Conservation (phyloP, 163 green algal species). For the Smithsoniella earleae region DNA sequence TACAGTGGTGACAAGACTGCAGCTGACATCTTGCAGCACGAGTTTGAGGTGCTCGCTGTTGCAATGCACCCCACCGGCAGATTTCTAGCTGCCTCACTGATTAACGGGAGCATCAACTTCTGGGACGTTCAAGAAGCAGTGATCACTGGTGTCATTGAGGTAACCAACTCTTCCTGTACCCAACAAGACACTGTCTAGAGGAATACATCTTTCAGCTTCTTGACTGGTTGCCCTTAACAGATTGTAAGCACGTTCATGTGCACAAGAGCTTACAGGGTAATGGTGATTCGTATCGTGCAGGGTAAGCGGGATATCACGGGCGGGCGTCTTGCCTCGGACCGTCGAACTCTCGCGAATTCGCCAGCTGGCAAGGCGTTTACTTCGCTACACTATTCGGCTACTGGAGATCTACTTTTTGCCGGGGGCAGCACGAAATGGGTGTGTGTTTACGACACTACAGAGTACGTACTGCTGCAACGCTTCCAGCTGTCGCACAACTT, state of each 20-base stretch:
- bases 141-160: slow-evolving; percentile 38
- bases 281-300: no score
- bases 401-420: slow-evolving; percentile 77
- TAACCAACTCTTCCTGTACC: no score
- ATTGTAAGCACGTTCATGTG: no score
- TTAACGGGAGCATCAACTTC: slow-evolving; percentile 88
- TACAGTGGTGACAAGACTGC: slow-evolving; percentile 53
- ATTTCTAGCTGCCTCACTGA: slow-evolving; percentile 62
- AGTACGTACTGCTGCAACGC: slow-evolving; percentile 76
- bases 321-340: slow-evolving; percentile 55
- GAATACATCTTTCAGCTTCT: no score
- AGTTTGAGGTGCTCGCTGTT: slow-evolving; percentile 77
- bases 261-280: no score
- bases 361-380: slow-evolving; percentile 71
- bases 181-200: no score
- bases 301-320: slow-evolving; percentile 78
- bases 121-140: slow-evolving; percentile 81
- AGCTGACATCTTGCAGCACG: slow-evolving; percentile 76
- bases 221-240: no score
- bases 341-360: slow-evolving; percentile 59
- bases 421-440: slow-evolving; percentile 55
- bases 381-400: slow-evolving; percentile 75
- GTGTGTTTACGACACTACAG: slow-evolving; percentile 87
- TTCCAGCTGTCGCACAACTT: slow-evolving; percentile 69
- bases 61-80: neutral